Percentiles rank a stretch among this genome's conserved stretches.
Evolutionary conservation across 176 grass and related monocot genomes (phyloP).

Genomic region (Saccharum spontaneum): DNA sequence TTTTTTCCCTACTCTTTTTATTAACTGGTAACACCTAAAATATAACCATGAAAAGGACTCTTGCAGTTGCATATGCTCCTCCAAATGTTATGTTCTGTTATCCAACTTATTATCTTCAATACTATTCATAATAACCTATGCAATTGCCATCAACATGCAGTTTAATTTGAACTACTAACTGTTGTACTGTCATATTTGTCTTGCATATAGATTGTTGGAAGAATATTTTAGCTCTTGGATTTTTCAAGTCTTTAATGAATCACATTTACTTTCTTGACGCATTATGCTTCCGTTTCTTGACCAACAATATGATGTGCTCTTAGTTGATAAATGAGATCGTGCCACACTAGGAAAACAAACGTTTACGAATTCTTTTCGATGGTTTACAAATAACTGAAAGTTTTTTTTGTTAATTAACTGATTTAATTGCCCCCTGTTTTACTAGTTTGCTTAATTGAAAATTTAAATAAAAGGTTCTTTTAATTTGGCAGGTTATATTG

Average conservation of each 20-base stretch:
- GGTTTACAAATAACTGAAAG: no score
- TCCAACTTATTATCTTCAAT: neutral
- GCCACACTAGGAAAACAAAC: no score
- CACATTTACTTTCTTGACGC: neutral
- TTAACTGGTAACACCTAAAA: neutral
- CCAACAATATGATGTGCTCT: neutral
- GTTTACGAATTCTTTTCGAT: no score
- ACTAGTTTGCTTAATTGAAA: neutral
- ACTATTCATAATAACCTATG: neutral
- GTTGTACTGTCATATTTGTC: neutral
- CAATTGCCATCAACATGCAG: neutral
- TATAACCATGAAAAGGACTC: neutral
- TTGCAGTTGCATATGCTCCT: neutral
- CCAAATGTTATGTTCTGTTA: neutral
- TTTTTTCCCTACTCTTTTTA: neutral
- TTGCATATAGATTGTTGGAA: neutral
- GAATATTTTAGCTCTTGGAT: neutral
- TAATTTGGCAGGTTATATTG: conserved; percentile 62
- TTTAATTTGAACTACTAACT: neutral
- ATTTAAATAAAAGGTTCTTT: neutral
- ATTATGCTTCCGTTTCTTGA: neutral
- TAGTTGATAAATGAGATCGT: neutral
- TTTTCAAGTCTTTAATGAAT: neutral
- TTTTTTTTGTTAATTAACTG: neutral
- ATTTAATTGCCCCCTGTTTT: neutral